Evolutionary conservation across 192 early-diverging fungal genomes (phyloP), one percentile per base, ranked within the genome.

Genomic region (Backusella sp.): DNA sequence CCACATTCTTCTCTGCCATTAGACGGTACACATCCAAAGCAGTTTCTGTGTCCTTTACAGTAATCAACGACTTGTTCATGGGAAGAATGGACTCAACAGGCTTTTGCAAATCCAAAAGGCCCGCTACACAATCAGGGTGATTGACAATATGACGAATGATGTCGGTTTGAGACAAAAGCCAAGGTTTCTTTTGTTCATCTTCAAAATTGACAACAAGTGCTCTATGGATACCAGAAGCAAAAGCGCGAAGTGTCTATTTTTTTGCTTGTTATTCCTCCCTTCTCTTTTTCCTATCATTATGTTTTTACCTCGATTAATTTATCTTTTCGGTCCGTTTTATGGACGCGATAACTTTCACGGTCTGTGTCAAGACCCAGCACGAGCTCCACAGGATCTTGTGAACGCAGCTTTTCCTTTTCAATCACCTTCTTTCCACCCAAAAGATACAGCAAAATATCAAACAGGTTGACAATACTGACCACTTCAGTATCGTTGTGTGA

Each of bases 131-230:
- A 28, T 81, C 84, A 7, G 84, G 83, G 53, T 89, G 83, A 30
- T 70, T 68, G 23, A 74, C 19, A 36, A 87, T 83, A 76, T 88
- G 88, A 23, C 80, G 73, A 44, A 90, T 81, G 19, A 92, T 81
- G 59, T 92, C 91, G 7, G 87, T 84, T 74, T 92, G 91, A 4
- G 89, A 89, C 26, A 92, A 68, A 7, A 92, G 44, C 75, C 81
- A 90, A 28, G 83, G 82, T 19, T 73, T 26, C 1, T 56, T 66
- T 3, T 75, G 41, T 68, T 78, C 44, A 4, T 84, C 70, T 30
- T 65, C 66, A 17, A 79, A 83, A 70, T 90, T 86, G 15, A 87
- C 82, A 73, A 92, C 88, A 6, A 92, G 80, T 19, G 83, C 82
- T 17, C 90, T 82, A 77, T 92, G 91, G 28, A 83, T 85, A 17